Percentiles rank a stretch among this genome's conserved stretches.
Conservation (phyloP, 1,284 basidiomycete genomes). For the Coniferiporia weirii region DNA sequence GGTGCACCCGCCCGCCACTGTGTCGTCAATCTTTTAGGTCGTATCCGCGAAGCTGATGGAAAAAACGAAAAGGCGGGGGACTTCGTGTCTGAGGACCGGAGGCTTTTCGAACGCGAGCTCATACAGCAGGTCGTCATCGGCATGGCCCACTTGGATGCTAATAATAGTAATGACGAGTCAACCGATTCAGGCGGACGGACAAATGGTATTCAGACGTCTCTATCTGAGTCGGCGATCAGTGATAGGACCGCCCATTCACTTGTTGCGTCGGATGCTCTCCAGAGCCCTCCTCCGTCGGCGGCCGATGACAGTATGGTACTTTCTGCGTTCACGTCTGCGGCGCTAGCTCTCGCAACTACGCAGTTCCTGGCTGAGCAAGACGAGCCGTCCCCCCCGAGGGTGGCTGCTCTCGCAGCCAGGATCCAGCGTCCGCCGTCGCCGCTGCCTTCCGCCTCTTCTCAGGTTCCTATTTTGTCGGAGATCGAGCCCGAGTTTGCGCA, state of each 20-base stretch:
- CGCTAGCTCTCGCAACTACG: constrained; percentile 6
- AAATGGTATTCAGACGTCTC: constrained; percentile 26
- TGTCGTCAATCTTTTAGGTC: constrained; percentile 73
- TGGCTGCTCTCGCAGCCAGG: constrained; percentile 1
- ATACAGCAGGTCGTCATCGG: constrained; percentile 82
- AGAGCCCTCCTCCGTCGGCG: constrained; percentile 13
- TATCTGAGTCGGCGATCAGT: background rate
- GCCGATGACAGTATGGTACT: constrained; percentile 12
- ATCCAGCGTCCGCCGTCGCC: constrained; percentile 18
- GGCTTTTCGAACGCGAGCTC: constrained; percentile 74
- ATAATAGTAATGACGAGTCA: constrained; percentile 30
- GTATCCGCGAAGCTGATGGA: constrained; percentile 51
- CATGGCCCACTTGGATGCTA: constrained; percentile 72
- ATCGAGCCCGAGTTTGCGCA: constrained; percentile 10
- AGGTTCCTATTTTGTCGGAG: background rate
- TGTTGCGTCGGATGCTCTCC: background rate
- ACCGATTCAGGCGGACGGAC: constrained; percentile 28
- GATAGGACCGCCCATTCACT: background rate
- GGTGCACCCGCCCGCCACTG: constrained; percentile 71
- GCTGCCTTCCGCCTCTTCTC: constrained; percentile 1
- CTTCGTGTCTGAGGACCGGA: constrained; percentile 52
- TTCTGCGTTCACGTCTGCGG: constrained; percentile 6
- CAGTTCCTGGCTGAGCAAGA: constrained; percentile 14
- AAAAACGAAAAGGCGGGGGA: constrained; percentile 35
- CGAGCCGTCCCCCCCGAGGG: background rate